A percentile compares a stretch with the other conserved stretches of the same genome.
Evolutionary conservation across 352 stramenopile genomes (phyloP).

Genomic region (Pythium volutum): DNA sequence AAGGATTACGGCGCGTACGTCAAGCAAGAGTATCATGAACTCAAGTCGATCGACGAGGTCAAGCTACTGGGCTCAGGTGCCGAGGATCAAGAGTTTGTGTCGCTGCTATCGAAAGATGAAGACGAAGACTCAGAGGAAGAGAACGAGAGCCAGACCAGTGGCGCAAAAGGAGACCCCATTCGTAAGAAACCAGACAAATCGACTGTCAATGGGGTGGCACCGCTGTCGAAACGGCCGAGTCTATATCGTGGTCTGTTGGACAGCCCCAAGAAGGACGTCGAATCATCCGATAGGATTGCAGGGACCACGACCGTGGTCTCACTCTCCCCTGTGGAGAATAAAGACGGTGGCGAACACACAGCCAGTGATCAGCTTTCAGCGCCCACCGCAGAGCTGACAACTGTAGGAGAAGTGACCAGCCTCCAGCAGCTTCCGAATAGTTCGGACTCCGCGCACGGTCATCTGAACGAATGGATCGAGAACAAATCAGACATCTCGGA

Average conservation of each 20-base stretch:
- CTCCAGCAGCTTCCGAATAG: background rate
- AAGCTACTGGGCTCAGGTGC: slow-evolving; percentile 34
- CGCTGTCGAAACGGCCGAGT: slow-evolving; percentile 21
- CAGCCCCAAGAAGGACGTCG: slow-evolving; percentile 5
- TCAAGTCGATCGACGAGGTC: slow-evolving; percentile 56
- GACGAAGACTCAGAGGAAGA: background rate
- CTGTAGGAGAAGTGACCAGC: background rate
- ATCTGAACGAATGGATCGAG: background rate
- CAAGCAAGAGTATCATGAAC: slow-evolving; percentile 63
- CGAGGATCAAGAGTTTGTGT: slow-evolving; percentile 62
- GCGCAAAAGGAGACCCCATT: too few relatives aligned
- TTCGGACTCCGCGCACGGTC: background rate
- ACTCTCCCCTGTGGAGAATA: background rate
- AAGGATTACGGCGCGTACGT: slow-evolving; percentile 46
- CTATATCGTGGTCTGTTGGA: slow-evolving; percentile 15
- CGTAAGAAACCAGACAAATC: background rate
- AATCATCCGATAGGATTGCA: background rate
- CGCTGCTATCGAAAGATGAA: slow-evolving; percentile 38
- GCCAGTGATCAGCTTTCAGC: background rate
- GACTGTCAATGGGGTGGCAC: slow-evolving; percentile 7
- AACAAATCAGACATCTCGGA: background rate
- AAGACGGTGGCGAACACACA: background rate
- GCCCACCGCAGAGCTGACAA: too few relatives aligned
- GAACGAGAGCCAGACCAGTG: too few relatives aligned
- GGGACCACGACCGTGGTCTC: background rate